Conservation (phyloP, 257 asterid species). For the Salvia rosmarinus region DNA sequence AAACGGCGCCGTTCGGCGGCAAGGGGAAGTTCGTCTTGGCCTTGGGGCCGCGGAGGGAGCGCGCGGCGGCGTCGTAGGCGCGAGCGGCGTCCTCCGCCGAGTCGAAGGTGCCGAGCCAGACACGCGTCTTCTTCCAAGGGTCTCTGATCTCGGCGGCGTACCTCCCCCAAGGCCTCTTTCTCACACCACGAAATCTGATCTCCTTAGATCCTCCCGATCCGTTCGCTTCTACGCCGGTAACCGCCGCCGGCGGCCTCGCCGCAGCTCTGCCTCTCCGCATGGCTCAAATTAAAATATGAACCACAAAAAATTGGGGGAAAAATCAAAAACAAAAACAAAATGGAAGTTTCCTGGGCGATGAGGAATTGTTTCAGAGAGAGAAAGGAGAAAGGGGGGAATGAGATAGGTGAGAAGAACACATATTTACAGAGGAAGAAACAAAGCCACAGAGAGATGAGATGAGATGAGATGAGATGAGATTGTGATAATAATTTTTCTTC, state of each 20-base stretch:
- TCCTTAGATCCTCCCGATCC: slow-evolving; percentile 54
- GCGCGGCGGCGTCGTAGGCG: slow-evolving; percentile 57
- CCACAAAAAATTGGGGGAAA: background rate
- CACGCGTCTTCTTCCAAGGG: slow-evolving; percentile 32
- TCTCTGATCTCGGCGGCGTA: slow-evolving; percentile 63
- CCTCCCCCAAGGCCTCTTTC: slow-evolving; percentile 61
- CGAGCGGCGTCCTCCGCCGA: slow-evolving; percentile 62
- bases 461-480: slow-evolving; percentile 32
- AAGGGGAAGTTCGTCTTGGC: slow-evolving; percentile 11
- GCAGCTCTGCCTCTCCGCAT: slow-evolving; percentile 52
- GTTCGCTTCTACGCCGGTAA: slow-evolving; percentile 30
- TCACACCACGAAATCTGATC: slow-evolving; percentile 52
- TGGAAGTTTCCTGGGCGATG: background rate
- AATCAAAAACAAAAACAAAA: background rate
- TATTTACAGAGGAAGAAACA: slow-evolving; percentile 42
- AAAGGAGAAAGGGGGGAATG: slow-evolving; percentile 4
- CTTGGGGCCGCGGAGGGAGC: slow-evolving; percentile 50
- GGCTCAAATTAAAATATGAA: slow-evolving; percentile 28
- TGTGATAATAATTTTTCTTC: slow-evolving; percentile 27
- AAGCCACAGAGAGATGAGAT: slow-evolving; percentile 32
- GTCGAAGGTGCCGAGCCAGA: slow-evolving; percentile 64
- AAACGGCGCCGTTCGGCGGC: slow-evolving; percentile 27
- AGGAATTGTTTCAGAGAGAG: slow-evolving; percentile 22
- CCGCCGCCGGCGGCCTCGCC: slow-evolving; percentile 38
- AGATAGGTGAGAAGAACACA: slow-evolving; percentile 11